Evolutionary conservation across 768 basidiomycete genomes (phyloP), one percentile per base, ranked within the genome.

Genomic region (Tylopilus rubrobrunneus): DNA sequence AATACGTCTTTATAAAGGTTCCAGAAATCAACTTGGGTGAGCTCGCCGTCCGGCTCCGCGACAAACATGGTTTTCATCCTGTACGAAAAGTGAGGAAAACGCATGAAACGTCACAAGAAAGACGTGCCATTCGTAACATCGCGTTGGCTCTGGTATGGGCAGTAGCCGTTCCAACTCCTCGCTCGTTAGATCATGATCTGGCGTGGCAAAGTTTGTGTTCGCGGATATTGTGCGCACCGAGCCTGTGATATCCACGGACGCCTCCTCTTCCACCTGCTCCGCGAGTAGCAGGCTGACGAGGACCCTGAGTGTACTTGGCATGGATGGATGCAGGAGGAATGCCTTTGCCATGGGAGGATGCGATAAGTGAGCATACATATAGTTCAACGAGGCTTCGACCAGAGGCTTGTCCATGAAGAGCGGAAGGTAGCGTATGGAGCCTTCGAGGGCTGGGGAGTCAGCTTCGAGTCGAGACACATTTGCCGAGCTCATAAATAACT

Each of bases 21-120:
- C 95, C 96, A 99, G 64, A 99, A 92, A 51, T 91, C 86, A 33
- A 96, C 92, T 69, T 98, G 97, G 1, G 92, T 93, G 44, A 98
- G 74, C 63, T 94, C 89, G 5, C 87, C 83, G 4, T 87, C 84
- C 2, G 85, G 70, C 56, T 86, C 85, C 17, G 85, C 76, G 15
- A 87, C 78, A 62, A 95, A 98, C 78, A 92, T 88, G n/a, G 78
- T 71, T 64, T 83, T 85, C 89, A 99, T 96, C 96, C 96, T 94
- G 64, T 19, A 40, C 7, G 45, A 28, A 7, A 45, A n/a, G 28
- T 69, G 41, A 68, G 28, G 5, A 39, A 5, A 65, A 47, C 17
- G 43, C 15, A 43, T 28, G 21, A 34, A 42, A 31, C 7, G 10
- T 36, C 14, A 34, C 31, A 28, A 50, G 21, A 33, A 25, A 4